phyloP scores from a whole-genome alignment of 306 rosid species.

The Glycine latifolia region DNA sequence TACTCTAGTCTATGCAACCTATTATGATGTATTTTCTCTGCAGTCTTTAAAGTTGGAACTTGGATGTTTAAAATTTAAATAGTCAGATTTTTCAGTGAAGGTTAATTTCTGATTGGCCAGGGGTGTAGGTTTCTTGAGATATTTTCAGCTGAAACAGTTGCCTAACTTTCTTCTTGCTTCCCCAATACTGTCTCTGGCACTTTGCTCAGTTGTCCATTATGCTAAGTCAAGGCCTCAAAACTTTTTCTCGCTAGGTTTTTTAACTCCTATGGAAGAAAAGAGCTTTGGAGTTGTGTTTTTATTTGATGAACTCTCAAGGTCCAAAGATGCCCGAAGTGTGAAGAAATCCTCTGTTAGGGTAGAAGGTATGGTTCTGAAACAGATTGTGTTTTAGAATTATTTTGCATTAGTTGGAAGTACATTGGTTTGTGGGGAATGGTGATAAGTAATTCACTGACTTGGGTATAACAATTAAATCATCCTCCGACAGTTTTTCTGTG shows the following conservation, averaged over 20 bases:
- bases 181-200: slow-evolving; percentile 76
- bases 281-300: slow-evolving; percentile 58
- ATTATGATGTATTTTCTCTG: slow-evolving; percentile 5
- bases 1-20: slow-evolving; percentile 27
- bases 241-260: slow-evolving; percentile 79
- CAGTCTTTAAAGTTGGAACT: slow-evolving; percentile 22
- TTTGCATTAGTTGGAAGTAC: slow-evolving; percentile 23
- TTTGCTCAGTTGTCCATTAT: slow-evolving; percentile 74
- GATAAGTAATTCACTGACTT: not conserved
- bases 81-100: slow-evolving; percentile 27
- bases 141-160: slow-evolving; percentile 83
- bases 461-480: slow-evolving; percentile 24
- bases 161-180: slow-evolving; percentile 93
- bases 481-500: slow-evolving; percentile 8
- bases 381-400: slow-evolving; percentile 26
- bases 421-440: slow-evolving; percentile 5
- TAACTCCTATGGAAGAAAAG: slow-evolving; percentile 62
- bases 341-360: slow-evolving; percentile 53
- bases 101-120: slow-evolving; percentile 59
- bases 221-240: slow-evolving; percentile 75
- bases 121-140: slow-evolving; percentile 92
- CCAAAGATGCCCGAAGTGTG: slow-evolving; percentile 39
- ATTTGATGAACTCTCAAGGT: slow-evolving; percentile 45
- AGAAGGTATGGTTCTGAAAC: slow-evolving; percentile 58
- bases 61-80: slow-evolving; percentile 13